phyloP scores from a whole-genome alignment of 2,329 filamentous ascomycete genomes.

The Xylaria sp. region DNA sequence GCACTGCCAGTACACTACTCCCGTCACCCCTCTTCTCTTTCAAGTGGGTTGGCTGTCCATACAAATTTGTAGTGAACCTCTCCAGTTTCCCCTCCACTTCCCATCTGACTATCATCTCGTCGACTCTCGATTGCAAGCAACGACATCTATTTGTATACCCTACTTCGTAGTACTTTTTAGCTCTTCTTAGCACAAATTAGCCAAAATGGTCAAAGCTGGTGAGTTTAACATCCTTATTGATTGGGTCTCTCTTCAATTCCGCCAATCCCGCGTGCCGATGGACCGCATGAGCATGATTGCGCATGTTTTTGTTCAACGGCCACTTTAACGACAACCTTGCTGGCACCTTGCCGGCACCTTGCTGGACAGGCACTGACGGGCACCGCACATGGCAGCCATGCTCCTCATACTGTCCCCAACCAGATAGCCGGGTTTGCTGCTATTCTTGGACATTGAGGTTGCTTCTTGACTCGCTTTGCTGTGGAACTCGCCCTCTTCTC shows the following conservation, averaged over 20 bases:
- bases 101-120: constrained; percentile 28
- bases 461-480: constrained; percentile 32
- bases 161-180: constrained; percentile 42
- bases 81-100: constrained; percentile 25
- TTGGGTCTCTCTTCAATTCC: constrained; percentile 38
- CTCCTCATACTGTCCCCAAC: constrained; percentile 21
- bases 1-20: background rate
- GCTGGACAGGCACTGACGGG: constrained; percentile 39
- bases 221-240: constrained; percentile 42
- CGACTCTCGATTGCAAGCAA: constrained; percentile 30
- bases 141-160: constrained; percentile 25
- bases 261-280: constrained; percentile 41
- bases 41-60: constrained; percentile 25
- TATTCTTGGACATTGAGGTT: constrained; percentile 30
- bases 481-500: constrained; percentile 37
- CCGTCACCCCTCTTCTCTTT: constrained; percentile 30
- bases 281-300: constrained; percentile 65
- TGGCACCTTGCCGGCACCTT: constrained; percentile 32
- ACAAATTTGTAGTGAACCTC: constrained; percentile 39
- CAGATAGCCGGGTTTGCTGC: constrained; percentile 23
- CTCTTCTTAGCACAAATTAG: constrained; percentile 56
- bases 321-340: constrained; percentile 43
- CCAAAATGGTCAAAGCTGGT: constrained; percentile 95
- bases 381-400: constrained; percentile 41
- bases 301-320: constrained; percentile 64